Evolutionary conservation across 306 rosid species (phyloP).

Genomic region (Potentilla sterilis): DNA sequence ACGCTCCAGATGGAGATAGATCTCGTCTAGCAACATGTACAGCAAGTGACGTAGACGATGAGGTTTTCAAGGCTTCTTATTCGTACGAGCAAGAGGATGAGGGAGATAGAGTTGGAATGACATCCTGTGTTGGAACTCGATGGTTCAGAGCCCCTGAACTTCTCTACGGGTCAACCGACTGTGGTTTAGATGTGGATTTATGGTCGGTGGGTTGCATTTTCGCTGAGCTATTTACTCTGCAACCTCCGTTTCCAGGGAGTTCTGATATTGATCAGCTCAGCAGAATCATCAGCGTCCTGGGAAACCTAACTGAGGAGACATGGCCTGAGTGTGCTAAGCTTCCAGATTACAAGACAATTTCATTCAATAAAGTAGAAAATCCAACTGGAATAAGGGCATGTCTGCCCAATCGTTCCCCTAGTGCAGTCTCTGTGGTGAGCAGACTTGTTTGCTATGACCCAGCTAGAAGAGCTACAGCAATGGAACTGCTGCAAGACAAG

Average conservation of each 20-base stretch:
- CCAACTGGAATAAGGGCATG: conserved; percentile 64
- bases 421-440: conserved; percentile 50
- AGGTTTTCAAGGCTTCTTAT: conserved; percentile 54
- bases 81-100: conserved; percentile 59
- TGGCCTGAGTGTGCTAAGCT: conserved; percentile 74
- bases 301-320: conserved; percentile 64
- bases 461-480: conserved; percentile 59
- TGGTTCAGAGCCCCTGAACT: conserved; percentile 88
- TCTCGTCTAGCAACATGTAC: conserved; percentile 94
- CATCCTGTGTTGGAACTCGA: conserved; percentile 86
- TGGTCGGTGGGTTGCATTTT: conserved; percentile 95
- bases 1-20: conserved; percentile 54
- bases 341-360: conserved; percentile 61
- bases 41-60: conserved; percentile 66
- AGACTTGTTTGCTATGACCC: conserved; percentile 73
- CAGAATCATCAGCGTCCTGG: conserved; percentile 62
- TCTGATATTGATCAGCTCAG: conserved; percentile 84
- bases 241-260: conserved; percentile 81
- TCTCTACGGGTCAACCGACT: conserved; percentile 66
- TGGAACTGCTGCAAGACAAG: conserved; percentile 67
- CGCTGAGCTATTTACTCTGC: conserved; percentile 54
- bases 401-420: conserved; percentile 40
- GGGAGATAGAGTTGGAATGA: conserved; percentile 51
- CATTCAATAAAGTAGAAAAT: conserved; percentile 58
- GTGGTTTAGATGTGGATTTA: conserved; percentile 79